Evolutionary conservation across 2,329 filamentous ascomycete species (phyloP), one percentile per base, ranked within the genome.

Genomic region (Alternaria sp.): DNA sequence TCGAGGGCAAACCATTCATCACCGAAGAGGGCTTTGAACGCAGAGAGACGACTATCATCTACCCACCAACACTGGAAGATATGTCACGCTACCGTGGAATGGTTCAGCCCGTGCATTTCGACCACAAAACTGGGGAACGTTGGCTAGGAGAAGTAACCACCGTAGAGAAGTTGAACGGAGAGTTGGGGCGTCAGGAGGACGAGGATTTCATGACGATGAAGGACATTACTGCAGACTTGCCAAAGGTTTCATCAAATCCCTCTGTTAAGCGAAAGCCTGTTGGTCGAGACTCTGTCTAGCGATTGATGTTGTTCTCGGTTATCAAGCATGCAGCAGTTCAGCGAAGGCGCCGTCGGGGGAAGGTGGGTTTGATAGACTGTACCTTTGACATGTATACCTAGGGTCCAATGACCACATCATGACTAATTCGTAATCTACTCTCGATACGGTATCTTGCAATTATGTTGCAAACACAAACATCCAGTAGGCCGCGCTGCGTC

Each of bases 1-100:
- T 80, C 7, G 76, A 82, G 51, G 71, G 74, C 50, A 75, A 73
- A 51, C 56, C 45, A 75, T 73, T 46, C 51, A 73, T 75, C 3
- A 76, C 72, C 1, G 66, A 73, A 1, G 77, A 82, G 33, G 82
- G 81, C 3, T 70, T 77, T 41, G 66, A 75, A 56, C 74, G 76
- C 28, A 80, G 75, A 17, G 79, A 83, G 60, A 78, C 77, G 4
- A 81, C 77, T 5, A 81, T 79, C 70, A 71, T 82, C 2, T 79
- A 84, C 62, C 77, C 79, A 29, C 80, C 81, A 1, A 76, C 71
- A 1, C 51, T 81, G 3, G 78, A 80, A 51, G 69, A 75, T 41
- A 64, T 75, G 56, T 67, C 62, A 3, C 50, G 54, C 2, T 75
- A 75, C 36, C 46, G 40, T 3, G 73, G 74, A 13, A 63, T 66